Evolutionary conservation across 2,329 filamentous ascomycete species (phyloP), one percentile per base, ranked within the genome.

Genomic region (Penicillium paneum): DNA sequence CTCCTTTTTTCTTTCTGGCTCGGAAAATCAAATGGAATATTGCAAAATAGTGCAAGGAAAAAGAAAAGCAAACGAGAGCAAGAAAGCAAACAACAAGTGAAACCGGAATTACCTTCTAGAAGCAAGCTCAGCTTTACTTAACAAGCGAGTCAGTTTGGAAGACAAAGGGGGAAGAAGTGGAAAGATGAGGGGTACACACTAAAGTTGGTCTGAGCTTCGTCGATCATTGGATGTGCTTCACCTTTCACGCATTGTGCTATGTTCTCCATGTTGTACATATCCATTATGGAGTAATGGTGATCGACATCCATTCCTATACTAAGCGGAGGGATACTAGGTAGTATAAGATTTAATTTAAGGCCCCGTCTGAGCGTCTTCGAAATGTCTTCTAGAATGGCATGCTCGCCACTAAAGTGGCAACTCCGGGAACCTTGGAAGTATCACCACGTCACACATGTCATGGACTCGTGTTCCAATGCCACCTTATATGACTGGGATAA

Each of bases 321-420:
- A 15, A 32, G 12, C 6, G 15, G 31, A 15, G 13, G 34, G 24
- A 40, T 26, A 24, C 13, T n/a, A n/a, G 13, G 17, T 28, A 13
- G 15, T 17, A 32, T 42, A 31, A 15, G 39, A 45, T 32, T 32
- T 15, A 32, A 13, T n/a, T 65, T 19, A 42, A 17, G 38, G 10
- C 24, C 38, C 8, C 21, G 21, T 24, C 21, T 24, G 21, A 24
- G 21, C 21, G 15, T 26, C 34, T 72, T 72, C 70, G 63, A 72
- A 58, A 58, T 54, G 64, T 64, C 63, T 72, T 72, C 70, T 71
- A 72, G 70, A 72, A 72, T 50, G 42, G 35, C 28, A 50, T 31
- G 6, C 49, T 54, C 35, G 45, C 46, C 46, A 50, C 46, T n/a
- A 2, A 19, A 21, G 52, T 50, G 52, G 45, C 52, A 41, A 41